Evolutionary conservation across 805 yeast species (phyloP), one percentile per base, ranked within the genome.

Genomic region (Metschnikowia shivogae): DNA sequence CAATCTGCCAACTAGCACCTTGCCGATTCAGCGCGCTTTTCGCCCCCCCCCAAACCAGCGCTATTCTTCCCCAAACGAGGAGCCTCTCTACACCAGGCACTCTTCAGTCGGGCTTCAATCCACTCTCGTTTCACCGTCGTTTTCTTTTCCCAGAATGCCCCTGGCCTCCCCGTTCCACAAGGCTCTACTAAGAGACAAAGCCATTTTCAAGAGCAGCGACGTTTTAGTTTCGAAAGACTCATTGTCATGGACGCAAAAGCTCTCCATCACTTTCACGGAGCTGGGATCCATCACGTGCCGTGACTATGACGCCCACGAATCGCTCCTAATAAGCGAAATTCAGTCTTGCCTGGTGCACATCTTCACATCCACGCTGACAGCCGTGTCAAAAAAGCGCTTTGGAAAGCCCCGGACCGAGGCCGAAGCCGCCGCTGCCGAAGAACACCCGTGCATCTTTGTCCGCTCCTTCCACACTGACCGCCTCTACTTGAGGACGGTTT

Each of bases 271-370:
- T 36, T 64, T 69, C 37, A 62, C 65, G 6, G 59, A 56, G 26
- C 54, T 62, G 29, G 76, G 76, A 32, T 61, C 63, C 36, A 44
- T 71, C 34, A 61, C 54, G 43, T 65, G 67, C 27, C 47, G 58
- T 10, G 71, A 64, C 49, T 68, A 64, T 22, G 50, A 49, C 19
- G 65, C 61, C 30, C 54, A 56, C 39, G 61, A 59, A 42, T 59
- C 61, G 47, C 49, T 68, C 11, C 58, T 70, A 9, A 49, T 70
- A 28, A 63, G 60, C 35, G 61, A 58, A 36, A 58, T 71, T 29
- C 76, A 71, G 52, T 60, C 72, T 13, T 70, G 76, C 53, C 63
- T 55, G 44, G 67, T 71, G 10, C 74, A 66, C 43, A 55, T 71
- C 26, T 59, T 54, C 32, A 65, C 74, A 6, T 56, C 57, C 39